Conservation (phyloP, 1,284 basidiomycete genomes). For the Microbotryum violaceum region DNA sequence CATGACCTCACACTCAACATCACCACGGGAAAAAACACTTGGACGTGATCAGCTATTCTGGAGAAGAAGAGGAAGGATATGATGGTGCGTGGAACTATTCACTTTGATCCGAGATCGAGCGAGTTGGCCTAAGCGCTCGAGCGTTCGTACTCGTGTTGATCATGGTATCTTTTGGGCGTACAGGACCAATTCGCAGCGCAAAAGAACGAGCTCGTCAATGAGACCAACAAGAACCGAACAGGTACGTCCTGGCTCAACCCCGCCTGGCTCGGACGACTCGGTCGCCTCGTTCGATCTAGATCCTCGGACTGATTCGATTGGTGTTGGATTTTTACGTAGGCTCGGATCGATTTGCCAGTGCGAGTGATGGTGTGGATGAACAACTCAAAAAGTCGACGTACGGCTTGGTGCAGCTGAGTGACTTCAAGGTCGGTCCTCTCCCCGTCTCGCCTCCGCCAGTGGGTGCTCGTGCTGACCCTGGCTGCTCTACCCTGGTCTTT, state of each 20-base stretch:
- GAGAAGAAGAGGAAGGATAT: conserved; percentile 70
- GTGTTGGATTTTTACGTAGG: background rate
- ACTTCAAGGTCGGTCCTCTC: conserved; percentile 63
- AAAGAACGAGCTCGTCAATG: conserved; percentile 63
- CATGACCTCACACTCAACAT: background rate
- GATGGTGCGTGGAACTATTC: conserved; percentile 43
- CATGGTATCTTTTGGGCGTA: background rate
- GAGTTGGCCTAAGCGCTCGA: background rate
- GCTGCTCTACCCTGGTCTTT: background rate
- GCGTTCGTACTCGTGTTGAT: background rate
- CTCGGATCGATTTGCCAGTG: conserved; percentile 79
- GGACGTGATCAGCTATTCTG: conserved; percentile 41
- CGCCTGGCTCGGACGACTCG: background rate
- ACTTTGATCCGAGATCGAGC: background rate
- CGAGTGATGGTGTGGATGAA: conserved; percentile 93
- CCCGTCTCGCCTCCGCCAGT: background rate
- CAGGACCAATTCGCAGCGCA: conserved; percentile 78
- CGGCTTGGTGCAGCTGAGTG: conserved; percentile 84
- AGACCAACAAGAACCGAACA: conserved; percentile 38
- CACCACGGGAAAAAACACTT: background rate
- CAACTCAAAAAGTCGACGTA: conserved; percentile 85
- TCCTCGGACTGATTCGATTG: background rate
- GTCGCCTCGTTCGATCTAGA: background rate
- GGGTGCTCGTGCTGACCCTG: background rate
- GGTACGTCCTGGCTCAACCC: conserved; percentile 12